Evolutionary conservation across 2,329 filamentous ascomycete genomes (phyloP).

Genomic region (Malbranchea zuffiana): DNA sequence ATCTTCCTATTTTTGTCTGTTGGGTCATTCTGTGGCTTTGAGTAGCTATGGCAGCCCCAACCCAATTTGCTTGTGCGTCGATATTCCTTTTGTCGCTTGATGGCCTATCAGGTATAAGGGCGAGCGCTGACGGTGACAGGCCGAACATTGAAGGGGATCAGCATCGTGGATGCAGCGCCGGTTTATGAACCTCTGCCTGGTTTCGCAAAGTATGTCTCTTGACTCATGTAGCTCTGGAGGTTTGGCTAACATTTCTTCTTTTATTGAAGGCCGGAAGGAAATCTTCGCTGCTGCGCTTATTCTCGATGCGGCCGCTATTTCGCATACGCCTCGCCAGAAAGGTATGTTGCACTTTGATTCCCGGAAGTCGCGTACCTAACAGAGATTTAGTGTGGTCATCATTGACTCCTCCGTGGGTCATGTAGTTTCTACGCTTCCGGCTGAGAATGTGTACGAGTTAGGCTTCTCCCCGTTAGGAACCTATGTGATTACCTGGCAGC

Average conservation of each 20-base stretch:
- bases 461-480: constrained; percentile 88
- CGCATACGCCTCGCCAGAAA: constrained; percentile 80
- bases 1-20: background rate
- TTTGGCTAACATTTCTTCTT: constrained; percentile 3
- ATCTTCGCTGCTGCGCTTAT: constrained; percentile 88
- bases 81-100: constrained; percentile 5
- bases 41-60: constrained; percentile 86
- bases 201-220: constrained; percentile 47
- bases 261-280: constrained; percentile 66
- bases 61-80: constrained; percentile 76
- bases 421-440: constrained; percentile 61
- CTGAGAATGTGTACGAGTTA: constrained; percentile 82
- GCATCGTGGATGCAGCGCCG: constrained; percentile 81
- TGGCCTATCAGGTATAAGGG: too few relatives aligned
- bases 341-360: constrained; percentile 33
- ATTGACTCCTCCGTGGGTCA: constrained; percentile 69
- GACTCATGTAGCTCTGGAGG: background rate
- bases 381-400: constrained; percentile 57
- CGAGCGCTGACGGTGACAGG: constrained; percentile 35
- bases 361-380: constrained; percentile 10
- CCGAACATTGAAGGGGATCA: constrained; percentile 94
- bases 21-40: constrained; percentile 60
- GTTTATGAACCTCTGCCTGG: constrained; percentile 75
- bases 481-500: constrained; percentile 94
- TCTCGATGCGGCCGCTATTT: constrained; percentile 94